A percentile compares a stretch with the other conserved stretches of the same genome.
Evolutionary conservation across 768 basidiomycete species (phyloP).

Genomic region (Terana coerulea): DNA sequence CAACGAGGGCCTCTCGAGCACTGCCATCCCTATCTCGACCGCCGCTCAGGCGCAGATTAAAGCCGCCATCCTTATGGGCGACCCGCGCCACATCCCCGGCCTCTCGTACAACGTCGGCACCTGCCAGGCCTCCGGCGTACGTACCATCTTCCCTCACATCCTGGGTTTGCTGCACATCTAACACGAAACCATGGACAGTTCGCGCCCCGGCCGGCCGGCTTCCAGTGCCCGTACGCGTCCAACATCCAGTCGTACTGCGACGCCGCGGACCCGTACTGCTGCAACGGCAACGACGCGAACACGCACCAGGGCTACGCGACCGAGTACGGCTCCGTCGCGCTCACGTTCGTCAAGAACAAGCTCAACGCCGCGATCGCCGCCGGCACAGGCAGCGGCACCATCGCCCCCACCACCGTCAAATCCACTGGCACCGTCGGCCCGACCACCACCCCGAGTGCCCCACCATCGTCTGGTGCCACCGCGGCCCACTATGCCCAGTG

Average conservation of each 20-base stretch:
- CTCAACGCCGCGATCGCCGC: neutral
- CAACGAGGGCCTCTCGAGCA: too few relatives aligned
- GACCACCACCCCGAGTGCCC: neutral
- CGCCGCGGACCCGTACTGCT: conserved; percentile 1
- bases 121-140: too few relatives aligned
- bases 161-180: neutral
- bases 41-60: too few relatives aligned
- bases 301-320: conserved; percentile 1
- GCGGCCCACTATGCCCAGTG: conserved; percentile 19
- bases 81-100: too few relatives aligned
- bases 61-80: too few relatives aligned
- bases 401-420: neutral
- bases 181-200: neutral
- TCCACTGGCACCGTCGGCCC: neutral
- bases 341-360: conserved; percentile 3
- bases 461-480: neutral
- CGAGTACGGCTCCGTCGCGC: conserved; percentile 1
- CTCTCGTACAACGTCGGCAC: too few relatives aligned
- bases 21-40: too few relatives aligned
- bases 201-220: neutral
- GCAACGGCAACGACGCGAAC: neutral
- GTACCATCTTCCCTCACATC: neutral
- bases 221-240: neutral
- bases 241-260: conserved; percentile 6
- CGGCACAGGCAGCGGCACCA: neutral